Percentiles rank a stretch among this genome's conserved stretches.
These are phyloP conservation scores for Talaromyces sp. DNA, from an alignment of 2,329 filamentous ascomycete genomes.

Conservation along the genomic window DNA sequence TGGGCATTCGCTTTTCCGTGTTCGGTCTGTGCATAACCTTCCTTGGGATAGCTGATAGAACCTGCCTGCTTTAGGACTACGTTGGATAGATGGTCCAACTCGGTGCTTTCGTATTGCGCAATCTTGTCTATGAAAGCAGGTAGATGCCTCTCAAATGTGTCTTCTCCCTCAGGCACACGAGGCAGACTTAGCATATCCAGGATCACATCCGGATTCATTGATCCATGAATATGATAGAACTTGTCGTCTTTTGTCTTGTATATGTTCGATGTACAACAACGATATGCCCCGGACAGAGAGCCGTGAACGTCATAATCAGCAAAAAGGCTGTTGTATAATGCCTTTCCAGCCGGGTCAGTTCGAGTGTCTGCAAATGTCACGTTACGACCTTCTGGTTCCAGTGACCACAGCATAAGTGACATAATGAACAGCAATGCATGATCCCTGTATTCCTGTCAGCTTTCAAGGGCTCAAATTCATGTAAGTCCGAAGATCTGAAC, in stretches of 20 bases:
- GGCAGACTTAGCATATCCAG: slow-evolving; percentile 7
- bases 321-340: slow-evolving; percentile 4
- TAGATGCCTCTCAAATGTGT: slow-evolving; percentile 1
- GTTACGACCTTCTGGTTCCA: slow-evolving; percentile 11
- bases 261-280: slow-evolving; percentile 7
- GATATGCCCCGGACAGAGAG: slow-evolving; percentile 6
- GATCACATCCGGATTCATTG: slow-evolving; percentile 7
- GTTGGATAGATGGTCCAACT: slow-evolving; percentile 3
- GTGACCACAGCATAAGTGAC: slow-evolving; percentile 12
- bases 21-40: slow-evolving; percentile 5
- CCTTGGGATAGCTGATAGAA: neutral
- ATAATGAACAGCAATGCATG: slow-evolving; percentile 10
- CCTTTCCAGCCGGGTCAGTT: slow-evolving; percentile 2
- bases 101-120: slow-evolving; percentile 2
- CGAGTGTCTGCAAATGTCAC: slow-evolving; percentile 10
- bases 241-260: slow-evolving; percentile 8
- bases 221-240: slow-evolving; percentile 9
- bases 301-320: slow-evolving; percentile 8
- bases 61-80: neutral
- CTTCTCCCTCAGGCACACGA: slow-evolving; percentile 4
- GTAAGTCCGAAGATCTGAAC: neutral
- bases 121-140: neutral
- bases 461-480: neutral
- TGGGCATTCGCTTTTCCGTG: slow-evolving; percentile 9
- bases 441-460: neutral